Base-by-base conservation (phyloP, 768 basidiomycete genomes). In the Mycena alexandri region DNA sequence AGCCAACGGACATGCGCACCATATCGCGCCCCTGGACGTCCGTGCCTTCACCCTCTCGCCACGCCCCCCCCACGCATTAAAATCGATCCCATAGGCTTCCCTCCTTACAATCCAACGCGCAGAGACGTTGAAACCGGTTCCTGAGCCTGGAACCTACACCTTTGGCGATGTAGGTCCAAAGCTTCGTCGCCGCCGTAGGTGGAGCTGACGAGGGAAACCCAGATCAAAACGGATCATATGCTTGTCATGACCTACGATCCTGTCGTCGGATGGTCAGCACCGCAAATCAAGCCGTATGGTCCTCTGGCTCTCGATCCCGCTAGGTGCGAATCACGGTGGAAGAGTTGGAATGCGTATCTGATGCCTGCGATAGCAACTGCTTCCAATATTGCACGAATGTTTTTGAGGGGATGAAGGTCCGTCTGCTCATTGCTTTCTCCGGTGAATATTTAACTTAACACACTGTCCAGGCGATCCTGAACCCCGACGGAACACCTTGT, bases 321-420 rank as follows among this genome's bases (percentile, higher is more conserved):
- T 61, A 73, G 87, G 83, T 75, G 90, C 63, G 38, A 38, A 38
- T 38, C 2, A 38, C 4, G 38, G 11, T 38, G 29, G 38, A 38
- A 11, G 38, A 12, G 22, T 54, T n/a, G 29, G 7, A 14, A 12
- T 34, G 14, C 43, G 19, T 17, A 4, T 16, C 21, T 56, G 38
- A 52, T 17, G 12, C 12, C 21, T 2, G 29, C 48, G 24, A 24
- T 5, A 53, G 84, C 86, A 25, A 88, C 47, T 95, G 95, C 53
- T 85, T 98, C 69, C 96, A 98, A 73, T 97, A 97, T 79, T 92
- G 91, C 11, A 90, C 93, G 38, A 86, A 89, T 68, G 87, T 91
- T 17, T 96, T 98, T 73, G 95, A 98, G 78, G 94, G 96, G 10
- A 90, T 97, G 88, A 97, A 86, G 81, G 85, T 82, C 67, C 38